These are phyloP conservation scores for Pyrenophora graminea DNA, from an alignment of 2,329 filamentous ascomycete genomes.

Conservation along the genomic window DNA sequence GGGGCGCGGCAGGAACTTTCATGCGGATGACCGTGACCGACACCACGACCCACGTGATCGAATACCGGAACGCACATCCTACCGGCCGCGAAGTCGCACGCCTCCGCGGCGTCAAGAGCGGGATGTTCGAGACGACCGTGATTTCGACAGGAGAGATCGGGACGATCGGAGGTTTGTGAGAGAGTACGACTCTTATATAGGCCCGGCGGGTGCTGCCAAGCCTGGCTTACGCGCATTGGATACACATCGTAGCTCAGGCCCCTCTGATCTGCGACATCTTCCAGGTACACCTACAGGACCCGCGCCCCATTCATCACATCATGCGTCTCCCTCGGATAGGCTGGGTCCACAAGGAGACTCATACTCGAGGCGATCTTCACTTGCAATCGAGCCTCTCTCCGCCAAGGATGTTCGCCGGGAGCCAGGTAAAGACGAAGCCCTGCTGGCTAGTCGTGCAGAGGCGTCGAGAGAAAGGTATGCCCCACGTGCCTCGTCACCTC, in stretches of 20 bases:
- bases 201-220: constrained; percentile 38
- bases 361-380: constrained; percentile 44
- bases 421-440: constrained; percentile 50
- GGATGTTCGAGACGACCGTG: constrained; percentile 48
- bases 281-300: constrained; percentile 42
- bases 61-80: constrained; percentile 50
- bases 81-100: constrained; percentile 66
- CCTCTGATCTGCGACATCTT: constrained; percentile 37
- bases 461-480: constrained; percentile 53
- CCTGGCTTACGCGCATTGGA: constrained; percentile 36
- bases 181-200: constrained; percentile 52
- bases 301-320: constrained; percentile 39
- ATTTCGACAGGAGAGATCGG: constrained; percentile 46
- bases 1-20: constrained; percentile 53
- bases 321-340: constrained; percentile 41
- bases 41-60: constrained; percentile 50
- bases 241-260: constrained; percentile 35
- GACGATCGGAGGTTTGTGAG: constrained; percentile 51
- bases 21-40: constrained; percentile 54
- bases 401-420: constrained; percentile 46
- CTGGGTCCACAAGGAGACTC: constrained; percentile 35
- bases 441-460: constrained; percentile 52
- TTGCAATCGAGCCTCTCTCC: constrained; percentile 40
- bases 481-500: constrained; percentile 56
- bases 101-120: constrained; percentile 61